Conservation (phyloP, 345 rosid species). For the Lepidium didymum region DNA sequence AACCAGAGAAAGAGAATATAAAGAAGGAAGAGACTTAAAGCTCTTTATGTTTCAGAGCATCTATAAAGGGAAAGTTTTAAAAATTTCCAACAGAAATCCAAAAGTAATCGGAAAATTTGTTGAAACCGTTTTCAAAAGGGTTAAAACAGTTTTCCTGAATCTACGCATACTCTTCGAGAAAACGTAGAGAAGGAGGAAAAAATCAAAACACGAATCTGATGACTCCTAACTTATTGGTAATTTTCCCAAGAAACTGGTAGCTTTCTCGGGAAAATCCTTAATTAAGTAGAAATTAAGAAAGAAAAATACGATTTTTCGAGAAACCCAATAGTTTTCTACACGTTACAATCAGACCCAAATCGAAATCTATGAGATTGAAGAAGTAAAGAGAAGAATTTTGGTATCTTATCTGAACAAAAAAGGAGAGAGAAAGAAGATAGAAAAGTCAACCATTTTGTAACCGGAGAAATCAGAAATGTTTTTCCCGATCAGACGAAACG, state of each 20-base stretch:
- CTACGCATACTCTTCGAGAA: background rate
- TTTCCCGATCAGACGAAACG: background rate
- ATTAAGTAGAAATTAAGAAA: background rate
- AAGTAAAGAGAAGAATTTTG: background rate
- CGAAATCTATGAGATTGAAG: background rate
- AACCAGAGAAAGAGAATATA: background rate
- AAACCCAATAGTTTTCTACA: background rate
- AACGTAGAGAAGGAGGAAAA: background rate
- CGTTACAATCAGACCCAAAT: background rate
- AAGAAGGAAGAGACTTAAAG: background rate
- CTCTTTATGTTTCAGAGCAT: background rate
- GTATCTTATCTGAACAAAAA: slow-evolving; percentile 3
- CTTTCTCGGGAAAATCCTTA: background rate
- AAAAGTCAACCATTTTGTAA: slow-evolving; percentile 27
- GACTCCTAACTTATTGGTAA: background rate
- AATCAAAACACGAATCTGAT: background rate
- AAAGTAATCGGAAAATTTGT: background rate
- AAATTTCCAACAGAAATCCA: background rate
- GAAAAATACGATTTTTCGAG: background rate
- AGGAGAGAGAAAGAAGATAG: background rate
- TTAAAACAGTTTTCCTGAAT: background rate
- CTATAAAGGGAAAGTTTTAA: slow-evolving; percentile 18
- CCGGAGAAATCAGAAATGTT: background rate
- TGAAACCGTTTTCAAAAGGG: background rate
- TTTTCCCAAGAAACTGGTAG: background rate